Conservation (phyloP, 495 filamentous ascomycete genomes). For the Penicillium goetzii region DNA sequence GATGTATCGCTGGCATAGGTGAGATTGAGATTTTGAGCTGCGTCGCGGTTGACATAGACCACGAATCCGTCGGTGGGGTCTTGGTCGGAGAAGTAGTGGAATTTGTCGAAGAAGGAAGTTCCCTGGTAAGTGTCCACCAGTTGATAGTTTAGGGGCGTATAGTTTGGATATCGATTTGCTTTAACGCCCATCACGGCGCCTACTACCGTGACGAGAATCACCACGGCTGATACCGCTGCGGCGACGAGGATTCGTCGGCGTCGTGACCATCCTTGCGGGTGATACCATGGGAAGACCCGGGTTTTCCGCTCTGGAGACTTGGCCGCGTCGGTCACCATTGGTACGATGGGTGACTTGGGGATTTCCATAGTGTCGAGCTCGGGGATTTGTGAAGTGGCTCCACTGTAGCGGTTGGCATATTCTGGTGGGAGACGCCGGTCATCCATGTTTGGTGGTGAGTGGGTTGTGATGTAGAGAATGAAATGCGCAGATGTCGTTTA, state of each 20-base stretch:
- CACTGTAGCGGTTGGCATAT: conserved; percentile 30
- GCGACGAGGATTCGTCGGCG: conserved; percentile 47
- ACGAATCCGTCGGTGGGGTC: conserved; percentile 59
- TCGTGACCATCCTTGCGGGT: conserved; percentile 55
- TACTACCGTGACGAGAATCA: conserved; percentile 58
- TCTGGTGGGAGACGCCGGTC: conserved; percentile 25
- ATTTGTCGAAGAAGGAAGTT: conserved; percentile 52
- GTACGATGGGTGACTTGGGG: conserved; percentile 21
- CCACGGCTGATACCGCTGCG: conserved; percentile 37
- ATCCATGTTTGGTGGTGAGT: conserved; percentile 25
- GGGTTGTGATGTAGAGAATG: not conserved
- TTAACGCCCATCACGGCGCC: conserved; percentile 54
- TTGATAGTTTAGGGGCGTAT: conserved; percentile 51
- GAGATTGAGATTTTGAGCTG: conserved; percentile 43
- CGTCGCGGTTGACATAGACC: conserved; percentile 37
- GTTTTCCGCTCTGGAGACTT: conserved; percentile 6
- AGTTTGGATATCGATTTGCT: conserved; percentile 56
- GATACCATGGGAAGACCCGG: conserved; percentile 40
- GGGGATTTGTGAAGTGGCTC: conserved; percentile 25
- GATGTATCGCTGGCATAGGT: conserved; percentile 51
- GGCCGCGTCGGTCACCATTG: conserved; percentile 2
- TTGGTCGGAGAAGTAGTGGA: conserved; percentile 54
- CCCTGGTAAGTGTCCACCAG: conserved; percentile 55
- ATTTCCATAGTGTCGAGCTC: conserved; percentile 23
- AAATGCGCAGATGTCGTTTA: not conserved